Base-by-base conservation (phyloP, 2,329 filamentous ascomycete species). In the Xylariaceae sp. region DNA sequence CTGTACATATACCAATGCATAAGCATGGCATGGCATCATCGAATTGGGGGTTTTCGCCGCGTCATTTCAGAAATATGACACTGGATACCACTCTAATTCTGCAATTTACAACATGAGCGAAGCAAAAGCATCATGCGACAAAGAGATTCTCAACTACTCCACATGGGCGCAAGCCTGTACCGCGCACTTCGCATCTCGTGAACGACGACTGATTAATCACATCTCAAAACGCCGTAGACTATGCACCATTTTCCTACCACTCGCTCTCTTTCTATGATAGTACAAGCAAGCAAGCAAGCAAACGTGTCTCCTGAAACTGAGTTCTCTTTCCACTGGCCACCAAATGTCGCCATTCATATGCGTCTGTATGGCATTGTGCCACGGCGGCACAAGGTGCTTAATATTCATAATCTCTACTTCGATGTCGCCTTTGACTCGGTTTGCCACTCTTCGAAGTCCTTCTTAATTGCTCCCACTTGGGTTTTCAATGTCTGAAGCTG, bases 401-500 rank as follows among this genome's bases (percentile, higher is more conserved):
- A 3, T 56, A 39, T 8, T 18, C 18, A 15, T 13, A 53, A 51
- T 50, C 65, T 65, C 45, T 64, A 62, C 55, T 66, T 75, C 13
- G 74, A 67, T 23, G 71, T 66, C 10, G 76, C 73, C 63, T 75
- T 75, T 56, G 77, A 76, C 62, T 78, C 79, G 68, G 77, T 78
- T 65, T 83, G 79, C 81, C 82, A 85, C 30, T 79, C 75, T 10
- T 78, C 76, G 61, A 80, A 84, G 62, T 85, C 83, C 48, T 80
- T 77, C 66, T 82, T 82, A 64, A 86, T 78, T 54, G 82, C 79
- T 70, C 88, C 86, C 11, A 87, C 78, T 71, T 91, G 87, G 71
- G 86, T 87, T 74, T 86, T 88, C 63, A 95, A 78, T 71, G 92
- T 88, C 70, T 83, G 79, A 39, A 94, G 79, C 76, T 93, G 89